These are phyloP conservation scores for Zygoascus bituminiphila DNA, from an alignment of 805 yeast genomes.

Conservation along the genomic window DNA sequence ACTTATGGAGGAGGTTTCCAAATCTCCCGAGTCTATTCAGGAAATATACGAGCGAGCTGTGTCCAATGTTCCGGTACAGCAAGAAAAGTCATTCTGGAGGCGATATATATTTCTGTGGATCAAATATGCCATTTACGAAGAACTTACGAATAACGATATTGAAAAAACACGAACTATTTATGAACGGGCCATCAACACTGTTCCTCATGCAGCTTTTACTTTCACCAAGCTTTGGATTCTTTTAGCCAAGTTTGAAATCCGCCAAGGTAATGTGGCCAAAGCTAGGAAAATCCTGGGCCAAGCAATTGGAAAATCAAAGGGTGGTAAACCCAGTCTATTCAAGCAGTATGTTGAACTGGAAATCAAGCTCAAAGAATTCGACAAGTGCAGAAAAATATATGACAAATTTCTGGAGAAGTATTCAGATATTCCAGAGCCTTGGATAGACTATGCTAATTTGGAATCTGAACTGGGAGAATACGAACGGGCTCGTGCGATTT, in stretches of 20 bases:
- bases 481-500: slow-evolving; percentile 59
- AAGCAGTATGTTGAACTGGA: slow-evolving; percentile 63
- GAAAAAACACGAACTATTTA: slow-evolving; percentile 45
- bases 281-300: slow-evolving; percentile 68
- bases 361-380: slow-evolving; percentile 62
- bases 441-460: slow-evolving; percentile 61
- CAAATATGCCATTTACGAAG: slow-evolving; percentile 54
- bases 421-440: slow-evolving; percentile 35
- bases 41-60: slow-evolving; percentile 41
- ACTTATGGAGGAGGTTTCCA: slow-evolving; percentile 36
- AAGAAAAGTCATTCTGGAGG: slow-evolving; percentile 47
- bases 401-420: slow-evolving; percentile 52
- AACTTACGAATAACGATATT: slow-evolving; percentile 37
- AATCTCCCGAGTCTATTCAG: slow-evolving; percentile 19
- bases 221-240: slow-evolving; percentile 69
- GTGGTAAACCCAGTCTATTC: slow-evolving; percentile 43
- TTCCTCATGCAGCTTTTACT: slow-evolving; percentile 55
- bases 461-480: slow-evolving; percentile 62
- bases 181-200: slow-evolving; percentile 37
- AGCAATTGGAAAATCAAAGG: slow-evolving; percentile 50
- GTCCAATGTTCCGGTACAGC: slow-evolving; percentile 27
- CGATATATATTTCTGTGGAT: slow-evolving; percentile 67
- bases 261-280: slow-evolving; percentile 41
- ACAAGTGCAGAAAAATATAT: slow-evolving; percentile 65
- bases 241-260: slow-evolving; percentile 63